A percentile compares a stretch with the other conserved stretches of the same genome.
Evolutionary conservation across 2,329 filamentous ascomycete genomes (phyloP).

Genomic region (Pseudopyricularia cyperi): DNA sequence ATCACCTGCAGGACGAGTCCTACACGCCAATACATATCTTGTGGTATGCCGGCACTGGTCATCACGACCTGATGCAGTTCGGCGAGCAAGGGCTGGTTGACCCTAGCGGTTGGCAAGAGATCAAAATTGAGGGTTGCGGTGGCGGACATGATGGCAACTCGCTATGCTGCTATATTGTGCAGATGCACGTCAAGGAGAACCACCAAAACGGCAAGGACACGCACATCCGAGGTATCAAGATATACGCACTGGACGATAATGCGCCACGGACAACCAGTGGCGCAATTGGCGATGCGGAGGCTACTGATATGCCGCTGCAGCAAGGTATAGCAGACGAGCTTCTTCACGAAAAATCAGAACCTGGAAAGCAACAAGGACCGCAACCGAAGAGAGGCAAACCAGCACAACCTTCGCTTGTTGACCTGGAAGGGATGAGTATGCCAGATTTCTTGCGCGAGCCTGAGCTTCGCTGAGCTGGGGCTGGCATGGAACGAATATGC

Average conservation of each 20-base stretch:
- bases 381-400: neutral
- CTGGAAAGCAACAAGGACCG: neutral
- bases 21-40: conserved; percentile 92
- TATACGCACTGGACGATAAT: conserved; percentile 52
- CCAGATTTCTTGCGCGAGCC: conserved; percentile 27
- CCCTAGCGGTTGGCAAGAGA: conserved; percentile 77
- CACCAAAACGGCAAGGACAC: conserved; percentile 99
- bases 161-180: conserved; percentile 76
- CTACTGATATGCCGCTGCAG: neutral
- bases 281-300: neutral
- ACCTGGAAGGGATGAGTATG: conserved; percentile 18
- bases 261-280: conserved; percentile 22
- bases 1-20: conserved; percentile 86
- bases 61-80: conserved; percentile 85
- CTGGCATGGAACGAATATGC: neutral
- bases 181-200: conserved; percentile 86
- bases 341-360: neutral
- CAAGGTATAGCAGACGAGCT: neutral
- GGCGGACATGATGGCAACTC: conserved; percentile 55
- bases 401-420: neutral
- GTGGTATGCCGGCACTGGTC: conserved; percentile 78
- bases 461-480: conserved; percentile 21
- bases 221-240: conserved; percentile 86
- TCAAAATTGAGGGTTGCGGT: conserved; percentile 46
- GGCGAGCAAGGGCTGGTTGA: conserved; percentile 64